These are phyloP conservation scores for Nelumbo lutea DNA, from an alignment of 164 flowering plant genomes.

Conservation along the genomic window DNA sequence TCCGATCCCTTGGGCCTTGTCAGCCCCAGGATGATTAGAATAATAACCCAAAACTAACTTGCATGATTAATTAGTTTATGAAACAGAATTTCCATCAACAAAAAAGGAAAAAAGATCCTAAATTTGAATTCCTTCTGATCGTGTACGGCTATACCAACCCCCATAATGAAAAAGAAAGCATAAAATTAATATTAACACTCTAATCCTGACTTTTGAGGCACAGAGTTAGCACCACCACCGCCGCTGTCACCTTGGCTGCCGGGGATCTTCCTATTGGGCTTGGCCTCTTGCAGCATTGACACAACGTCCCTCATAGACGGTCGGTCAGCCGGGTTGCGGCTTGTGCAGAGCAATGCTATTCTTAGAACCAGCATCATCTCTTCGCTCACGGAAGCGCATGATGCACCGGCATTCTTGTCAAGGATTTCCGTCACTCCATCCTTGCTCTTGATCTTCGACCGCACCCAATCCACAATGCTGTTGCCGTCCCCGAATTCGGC, in stretches of 20 bases:
- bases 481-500: slow-evolving; percentile 93
- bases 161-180: slow-evolving; percentile 19
- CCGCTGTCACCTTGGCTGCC: slow-evolving; percentile 17
- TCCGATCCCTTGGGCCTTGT: no score
- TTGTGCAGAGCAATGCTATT: slow-evolving; percentile 87
- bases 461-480: slow-evolving; percentile 93
- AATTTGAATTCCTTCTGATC: slow-evolving; percentile 13
- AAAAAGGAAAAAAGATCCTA: not conserved
- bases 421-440: slow-evolving; percentile 57
- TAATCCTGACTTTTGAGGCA: slow-evolving; percentile 22
- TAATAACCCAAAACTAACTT: no score
- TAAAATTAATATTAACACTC: slow-evolving; percentile 35
- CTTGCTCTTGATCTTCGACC: slow-evolving; percentile 58
- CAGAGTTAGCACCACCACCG: slow-evolving; percentile 16
- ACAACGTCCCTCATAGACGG: slow-evolving; percentile 98
- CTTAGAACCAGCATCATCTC: slow-evolving; percentile 83
- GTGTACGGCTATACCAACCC: slow-evolving; percentile 36
- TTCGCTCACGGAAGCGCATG: slow-evolving; percentile 63
- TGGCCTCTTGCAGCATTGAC: slow-evolving; percentile 88
- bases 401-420: slow-evolving; percentile 80
- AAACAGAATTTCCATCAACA: no score
- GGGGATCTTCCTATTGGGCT: slow-evolving; percentile 70
- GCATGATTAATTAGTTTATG: no score
- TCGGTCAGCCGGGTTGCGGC: slow-evolving; percentile 76
- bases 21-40: no score